Conservation (phyloP, 2,329 filamentous ascomycete species). For the Colletotrichum spaethianum region DNA sequence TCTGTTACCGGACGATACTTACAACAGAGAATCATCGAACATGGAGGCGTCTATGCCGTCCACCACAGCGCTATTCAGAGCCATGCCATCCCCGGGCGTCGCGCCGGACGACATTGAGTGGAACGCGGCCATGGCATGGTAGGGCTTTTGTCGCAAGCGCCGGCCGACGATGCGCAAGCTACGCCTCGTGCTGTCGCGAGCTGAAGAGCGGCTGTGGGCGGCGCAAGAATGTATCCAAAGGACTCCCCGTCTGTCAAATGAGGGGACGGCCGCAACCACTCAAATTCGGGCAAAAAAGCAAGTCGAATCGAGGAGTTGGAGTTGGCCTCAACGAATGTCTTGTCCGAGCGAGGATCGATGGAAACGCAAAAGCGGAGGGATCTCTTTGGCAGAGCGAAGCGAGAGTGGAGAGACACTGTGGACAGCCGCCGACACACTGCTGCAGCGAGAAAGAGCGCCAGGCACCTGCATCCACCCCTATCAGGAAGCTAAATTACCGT, state of each 20-base stretch:
- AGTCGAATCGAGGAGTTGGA: neutral
- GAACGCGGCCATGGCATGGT: conserved; percentile 71
- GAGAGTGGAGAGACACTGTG: conserved; percentile 19
- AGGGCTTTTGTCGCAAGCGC: conserved; percentile 45
- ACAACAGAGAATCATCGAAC: conserved; percentile 72
- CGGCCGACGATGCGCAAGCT: conserved; percentile 40
- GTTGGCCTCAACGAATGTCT: conserved; percentile 30
- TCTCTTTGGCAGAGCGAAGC: conserved; percentile 21
- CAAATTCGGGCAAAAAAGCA: conserved; percentile 11
- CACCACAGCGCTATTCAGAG: conserved; percentile 61
- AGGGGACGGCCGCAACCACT: neutral
- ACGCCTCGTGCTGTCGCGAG: neutral
- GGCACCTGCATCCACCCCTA: conserved; percentile 31
- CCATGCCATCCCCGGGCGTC: conserved; percentile 62
- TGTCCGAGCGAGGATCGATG: conserved; percentile 24
- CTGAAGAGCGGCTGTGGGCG: neutral
- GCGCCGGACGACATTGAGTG: conserved; percentile 66
- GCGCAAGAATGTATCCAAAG: neutral
- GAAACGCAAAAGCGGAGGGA: conserved; percentile 36
- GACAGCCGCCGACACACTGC: neutral
- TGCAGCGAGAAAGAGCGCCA: neutral
- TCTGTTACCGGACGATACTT: conserved; percentile 47
- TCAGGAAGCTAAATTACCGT: conserved; percentile 26
- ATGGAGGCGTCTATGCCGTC: conserved; percentile 65
- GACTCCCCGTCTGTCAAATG: neutral